Percentiles rank a stretch among this genome's conserved stretches.
Evolutionary conservation across 2,329 filamentous ascomycete species (phyloP).

Genomic region (Pseudopithomyces maydicus): DNA sequence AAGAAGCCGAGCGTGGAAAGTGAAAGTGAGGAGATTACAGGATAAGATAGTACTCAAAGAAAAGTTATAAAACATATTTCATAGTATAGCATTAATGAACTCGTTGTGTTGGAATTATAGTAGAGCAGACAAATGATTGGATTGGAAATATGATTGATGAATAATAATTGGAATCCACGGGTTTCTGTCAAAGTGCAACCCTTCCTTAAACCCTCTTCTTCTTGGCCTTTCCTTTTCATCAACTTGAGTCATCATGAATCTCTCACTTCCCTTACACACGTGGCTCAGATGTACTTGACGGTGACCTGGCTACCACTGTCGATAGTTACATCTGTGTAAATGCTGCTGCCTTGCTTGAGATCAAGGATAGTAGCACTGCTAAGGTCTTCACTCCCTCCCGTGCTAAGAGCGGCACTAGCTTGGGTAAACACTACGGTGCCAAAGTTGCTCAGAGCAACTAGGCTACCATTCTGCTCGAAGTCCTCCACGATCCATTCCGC

Average conservation of each 20-base stretch:
- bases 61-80: too few relatives aligned
- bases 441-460: constrained; percentile 56
- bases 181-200: too few relatives aligned
- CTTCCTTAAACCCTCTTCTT: too few relatives aligned
- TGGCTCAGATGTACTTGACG: not conserved
- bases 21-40: not conserved
- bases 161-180: too few relatives aligned
- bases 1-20: constrained; percentile 6
- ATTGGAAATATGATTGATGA: too few relatives aligned
- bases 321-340: constrained; percentile 19
- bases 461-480: constrained; percentile 46
- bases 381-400: constrained; percentile 37
- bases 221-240: too few relatives aligned
- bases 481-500: constrained; percentile 70
- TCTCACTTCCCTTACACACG: not conserved
- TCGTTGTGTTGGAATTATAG: too few relatives aligned
- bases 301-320: not conserved
- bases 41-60: not conserved
- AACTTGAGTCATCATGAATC: too few relatives aligned
- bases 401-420: constrained; percentile 40
- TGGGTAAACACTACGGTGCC: constrained; percentile 53
- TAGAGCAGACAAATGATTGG: too few relatives aligned
- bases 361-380: constrained; percentile 52
- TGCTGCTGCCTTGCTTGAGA: constrained; percentile 49
- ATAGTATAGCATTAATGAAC: too few relatives aligned